These are phyloP conservation scores for Ramularia endophylla DNA, from an alignment of 2,329 filamentous ascomycete species.

Conservation along the genomic window DNA sequence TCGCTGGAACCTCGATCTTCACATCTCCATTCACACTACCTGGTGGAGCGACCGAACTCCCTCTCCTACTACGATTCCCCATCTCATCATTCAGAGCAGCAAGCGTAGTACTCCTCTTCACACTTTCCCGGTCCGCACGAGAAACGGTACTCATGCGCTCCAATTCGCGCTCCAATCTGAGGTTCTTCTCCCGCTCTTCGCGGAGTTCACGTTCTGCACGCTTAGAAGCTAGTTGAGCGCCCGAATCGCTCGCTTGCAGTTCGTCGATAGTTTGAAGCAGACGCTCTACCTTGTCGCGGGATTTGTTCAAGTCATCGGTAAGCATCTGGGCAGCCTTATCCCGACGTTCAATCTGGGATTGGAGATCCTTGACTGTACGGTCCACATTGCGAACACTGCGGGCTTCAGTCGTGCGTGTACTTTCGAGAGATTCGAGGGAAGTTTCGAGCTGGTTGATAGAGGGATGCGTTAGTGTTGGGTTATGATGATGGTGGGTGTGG, in stretches of 20 bases:
- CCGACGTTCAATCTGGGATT: constrained; percentile 84
- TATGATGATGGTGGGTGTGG: constrained; percentile 8
- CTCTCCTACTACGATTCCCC: constrained; percentile 34
- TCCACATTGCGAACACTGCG: constrained; percentile 89
- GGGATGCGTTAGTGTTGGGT: constrained; percentile 24
- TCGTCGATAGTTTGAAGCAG: constrained; percentile 90
- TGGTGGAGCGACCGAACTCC: constrained; percentile 37
- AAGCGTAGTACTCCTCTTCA: constrained; percentile 26
- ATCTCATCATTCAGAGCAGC: constrained; percentile 40
- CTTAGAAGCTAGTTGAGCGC: constrained; percentile 72
- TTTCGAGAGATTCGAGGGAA: constrained; percentile 80
- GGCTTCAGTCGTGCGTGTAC: constrained; percentile 72
- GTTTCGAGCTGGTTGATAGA: constrained; percentile 31
- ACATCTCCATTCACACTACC: constrained; percentile 27
- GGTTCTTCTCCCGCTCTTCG: constrained; percentile 76
- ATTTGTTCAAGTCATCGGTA: constrained; percentile 74
- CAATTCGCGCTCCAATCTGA: constrained; percentile 80
- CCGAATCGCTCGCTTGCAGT: constrained; percentile 79
- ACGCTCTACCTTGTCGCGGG: constrained; percentile 85
- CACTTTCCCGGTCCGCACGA: constrained; percentile 53
- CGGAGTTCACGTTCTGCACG: constrained; percentile 84
- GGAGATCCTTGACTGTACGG: constrained; percentile 86
- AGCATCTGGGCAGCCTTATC: constrained; percentile 79
- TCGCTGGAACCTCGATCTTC: constrained; percentile 31
- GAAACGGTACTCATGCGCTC: constrained; percentile 62